phyloP scores from a whole-genome alignment of 1,139 yeast genomes.

The Pichia sp. region DNA sequence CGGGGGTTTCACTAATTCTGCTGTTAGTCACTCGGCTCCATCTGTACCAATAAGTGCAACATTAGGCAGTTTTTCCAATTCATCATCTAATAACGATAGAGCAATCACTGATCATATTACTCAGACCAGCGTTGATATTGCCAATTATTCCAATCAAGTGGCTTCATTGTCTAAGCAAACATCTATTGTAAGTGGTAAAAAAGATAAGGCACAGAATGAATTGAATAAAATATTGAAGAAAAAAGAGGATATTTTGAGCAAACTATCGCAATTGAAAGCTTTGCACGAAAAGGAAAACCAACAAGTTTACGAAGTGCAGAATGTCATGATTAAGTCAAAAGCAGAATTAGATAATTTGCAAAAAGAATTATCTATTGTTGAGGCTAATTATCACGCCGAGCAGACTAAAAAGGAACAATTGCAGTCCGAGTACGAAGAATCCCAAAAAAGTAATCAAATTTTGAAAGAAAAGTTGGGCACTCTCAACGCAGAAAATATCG shows the following conservation, averaged over 20 bases:
- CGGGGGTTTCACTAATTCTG: constrained; percentile 15
- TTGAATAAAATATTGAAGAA: constrained; percentile 58
- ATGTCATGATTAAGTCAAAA: constrained; percentile 52
- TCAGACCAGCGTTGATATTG: constrained; percentile 78
- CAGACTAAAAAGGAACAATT: constrained; percentile 63
- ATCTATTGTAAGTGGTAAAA: constrained; percentile 62
- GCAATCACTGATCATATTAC: constrained; percentile 62
- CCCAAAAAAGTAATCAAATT: constrained; percentile 61
- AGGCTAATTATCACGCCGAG: constrained; percentile 74
- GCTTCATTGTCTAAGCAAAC: constrained; percentile 76
- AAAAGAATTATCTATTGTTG: constrained; percentile 73
- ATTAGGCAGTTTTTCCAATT: constrained; percentile 25
- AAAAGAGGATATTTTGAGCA: constrained; percentile 68
- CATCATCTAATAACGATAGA: constrained; percentile 20
- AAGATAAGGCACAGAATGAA: constrained; percentile 73
- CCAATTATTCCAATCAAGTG: constrained; percentile 81
- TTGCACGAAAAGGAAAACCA: constrained; percentile 77
- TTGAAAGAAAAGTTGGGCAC: constrained; percentile 65
- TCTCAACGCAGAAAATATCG: constrained; percentile 63
- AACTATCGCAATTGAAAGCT: constrained; percentile 60
- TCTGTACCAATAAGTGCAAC: constrained; percentile 16
- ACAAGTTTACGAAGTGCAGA: constrained; percentile 69
- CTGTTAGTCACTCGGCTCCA: constrained; percentile 14
- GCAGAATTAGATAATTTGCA: constrained; percentile 70
- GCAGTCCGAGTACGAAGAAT: constrained; percentile 55